These are phyloP conservation scores for Agroathelia rolfsii DNA, from an alignment of 1,284 basidiomycete species.

Conservation along the genomic window DNA sequence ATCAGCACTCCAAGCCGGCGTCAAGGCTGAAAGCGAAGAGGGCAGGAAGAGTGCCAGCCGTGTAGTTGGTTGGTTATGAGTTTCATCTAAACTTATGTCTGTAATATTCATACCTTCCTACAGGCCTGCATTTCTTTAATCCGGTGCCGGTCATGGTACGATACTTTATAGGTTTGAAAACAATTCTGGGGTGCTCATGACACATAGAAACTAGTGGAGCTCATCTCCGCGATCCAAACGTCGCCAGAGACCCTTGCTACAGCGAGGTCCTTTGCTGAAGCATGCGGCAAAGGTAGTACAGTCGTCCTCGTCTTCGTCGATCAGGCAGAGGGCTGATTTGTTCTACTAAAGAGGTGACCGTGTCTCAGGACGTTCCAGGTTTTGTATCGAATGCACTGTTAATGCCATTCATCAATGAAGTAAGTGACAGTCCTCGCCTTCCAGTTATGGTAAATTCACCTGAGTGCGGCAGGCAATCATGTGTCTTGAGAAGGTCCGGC, in stretches of 20 bases:
- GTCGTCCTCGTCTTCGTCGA: neutral
- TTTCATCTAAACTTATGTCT: conserved; percentile 4
- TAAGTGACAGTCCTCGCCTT: conserved; percentile 20
- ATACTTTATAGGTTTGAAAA: no score
- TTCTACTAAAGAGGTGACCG: conserved; percentile 61
- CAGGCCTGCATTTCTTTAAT: conserved; percentile 92
- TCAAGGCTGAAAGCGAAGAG: conserved; percentile 47
- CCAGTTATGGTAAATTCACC: conserved; percentile 1
- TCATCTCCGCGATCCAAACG: conserved; percentile 91
- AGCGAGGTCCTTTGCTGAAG: conserved; percentile 76
- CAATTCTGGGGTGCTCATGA: conserved; percentile 7
- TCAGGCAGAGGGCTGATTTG: neutral
- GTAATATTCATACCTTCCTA: conserved; percentile 7
- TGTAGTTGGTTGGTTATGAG: conserved; percentile 54
- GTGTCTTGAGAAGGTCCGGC: conserved; percentile 76
- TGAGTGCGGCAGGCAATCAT: conserved; percentile 66
- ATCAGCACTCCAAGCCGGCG: conserved; percentile 51
- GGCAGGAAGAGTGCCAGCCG: conserved; percentile 55
- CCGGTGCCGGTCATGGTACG: conserved; percentile 88
- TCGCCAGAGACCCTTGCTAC: conserved; percentile 64
- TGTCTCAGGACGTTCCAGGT: conserved; percentile 84
- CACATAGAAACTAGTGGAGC: conserved; percentile 77
- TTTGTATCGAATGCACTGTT: conserved; percentile 83
- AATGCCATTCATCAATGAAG: conserved; percentile 90
- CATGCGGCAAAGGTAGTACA: conserved; percentile 77